Base-by-base conservation (phyloP, 139 green algal species). In the Astrephomene gubernaculifera region DNA sequence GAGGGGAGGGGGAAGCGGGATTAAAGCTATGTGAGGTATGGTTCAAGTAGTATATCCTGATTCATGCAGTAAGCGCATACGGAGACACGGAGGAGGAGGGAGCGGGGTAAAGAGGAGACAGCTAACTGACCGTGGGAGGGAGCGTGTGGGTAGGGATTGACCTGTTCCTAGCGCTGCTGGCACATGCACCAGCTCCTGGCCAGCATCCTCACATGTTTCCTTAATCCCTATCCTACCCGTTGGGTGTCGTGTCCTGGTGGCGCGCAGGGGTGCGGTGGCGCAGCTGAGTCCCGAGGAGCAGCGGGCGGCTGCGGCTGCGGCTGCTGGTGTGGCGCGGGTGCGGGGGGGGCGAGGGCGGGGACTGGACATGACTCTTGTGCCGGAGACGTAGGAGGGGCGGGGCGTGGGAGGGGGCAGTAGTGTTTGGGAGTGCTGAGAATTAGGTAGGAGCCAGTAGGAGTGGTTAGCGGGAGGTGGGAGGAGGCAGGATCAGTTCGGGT, bases 331-430 rank as follows among this genome's bases (percentile, higher is more conserved):
- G 10, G 38, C 10, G 38, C 38, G 68, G 25, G 33, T 5, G 39
- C 24, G 39, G 68, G n/a, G 33, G 44, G 45, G 71, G 1, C 71
- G 44, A 3, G 74, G 54, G 10, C 35, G 74, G 8, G 54, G n/a
- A 1, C 74, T 82, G 6, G 74, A 82, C 54, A 71, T 82, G 54
- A 82, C 74, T 5, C 74, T 82, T 25, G 52, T 82, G 7, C 74
- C 74, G 22, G 74, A 82, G 22, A 31, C 29, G 65, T n/a, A 12
- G 49, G 12, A 57, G 49, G 49, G 17, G 14, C 14, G 49, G 49
- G 49, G 14, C 49, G 17, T 25, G 49, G 49, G 17, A 57, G 17
- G n/a, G n/a, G n/a, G n/a, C n/a, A n/a, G n/a, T n/a, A n/a, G n/a
- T n/a, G n/a, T n/a, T n/a, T n/a, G n/a, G n/a, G n/a, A n/a, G n/a